Conservation (phyloP, 139 green algal species). For the Mesostigma viride region DNA sequence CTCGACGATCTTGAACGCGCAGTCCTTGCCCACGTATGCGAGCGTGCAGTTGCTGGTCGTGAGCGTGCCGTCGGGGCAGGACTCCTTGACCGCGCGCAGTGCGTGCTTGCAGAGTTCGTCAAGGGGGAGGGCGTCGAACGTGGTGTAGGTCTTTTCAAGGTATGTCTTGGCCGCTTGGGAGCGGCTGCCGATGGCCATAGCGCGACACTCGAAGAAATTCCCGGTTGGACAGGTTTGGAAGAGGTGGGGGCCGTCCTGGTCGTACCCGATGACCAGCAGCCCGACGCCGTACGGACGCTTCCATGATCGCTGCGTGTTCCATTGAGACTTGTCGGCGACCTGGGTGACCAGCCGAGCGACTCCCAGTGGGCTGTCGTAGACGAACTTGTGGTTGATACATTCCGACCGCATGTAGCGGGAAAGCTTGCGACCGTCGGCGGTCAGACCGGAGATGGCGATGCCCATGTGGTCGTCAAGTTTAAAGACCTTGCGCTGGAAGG, state of each 20-base stretch:
- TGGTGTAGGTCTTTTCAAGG: constrained; percentile 84
- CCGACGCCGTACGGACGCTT: constrained; percentile 91
- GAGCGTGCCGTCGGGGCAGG: constrained; percentile 64
- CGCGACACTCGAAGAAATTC: constrained; percentile 96
- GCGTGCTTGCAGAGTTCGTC: constrained; percentile 77
- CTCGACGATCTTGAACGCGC: constrained; percentile 36
- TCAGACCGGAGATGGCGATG: constrained; percentile 86
- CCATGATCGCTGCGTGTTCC: constrained; percentile 73
- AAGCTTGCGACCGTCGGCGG: constrained; percentile 82
- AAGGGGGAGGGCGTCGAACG: constrained; percentile 48
- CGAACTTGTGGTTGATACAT: constrained; percentile 87
- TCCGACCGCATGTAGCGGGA: constrained; percentile 92
- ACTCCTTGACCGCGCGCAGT: constrained; percentile 32
- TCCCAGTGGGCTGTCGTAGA: constrained; percentile 83
- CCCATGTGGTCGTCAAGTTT: constrained; percentile 97
- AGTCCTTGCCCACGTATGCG: constrained; percentile 63
- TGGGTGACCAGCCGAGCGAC: constrained; percentile 72
- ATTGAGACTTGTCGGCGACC: constrained; percentile 75
- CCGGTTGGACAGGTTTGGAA: constrained; percentile 79
- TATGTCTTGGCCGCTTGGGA: constrained; percentile 95
- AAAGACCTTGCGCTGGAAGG: constrained; percentile 58
- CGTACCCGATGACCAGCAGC: constrained; percentile 75
- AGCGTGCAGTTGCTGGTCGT: constrained; percentile 66
- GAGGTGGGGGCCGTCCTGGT: constrained; percentile 65
- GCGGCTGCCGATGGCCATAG: constrained; percentile 83